phyloP scores from a whole-genome alignment of 108 stramenopile species.

The Conticribra guillardii region DNA sequence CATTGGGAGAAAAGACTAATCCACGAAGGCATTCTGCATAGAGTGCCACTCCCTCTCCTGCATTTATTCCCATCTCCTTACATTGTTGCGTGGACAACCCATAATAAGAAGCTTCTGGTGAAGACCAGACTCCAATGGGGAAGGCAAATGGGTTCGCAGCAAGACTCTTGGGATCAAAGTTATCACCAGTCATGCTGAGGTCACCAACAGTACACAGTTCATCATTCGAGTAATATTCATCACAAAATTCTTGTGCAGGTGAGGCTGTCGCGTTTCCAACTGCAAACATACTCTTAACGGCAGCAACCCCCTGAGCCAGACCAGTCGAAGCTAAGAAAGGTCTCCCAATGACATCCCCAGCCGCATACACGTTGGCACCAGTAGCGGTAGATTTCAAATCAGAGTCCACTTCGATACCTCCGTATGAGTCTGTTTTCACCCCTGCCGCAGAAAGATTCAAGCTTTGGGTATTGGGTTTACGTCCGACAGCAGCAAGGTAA shows the following conservation, averaged over 20 bases:
- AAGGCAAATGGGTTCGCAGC: constrained; percentile 88
- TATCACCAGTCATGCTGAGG: constrained; percentile 48
- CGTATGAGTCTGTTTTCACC: constrained; percentile 70
- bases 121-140: constrained; percentile 81
- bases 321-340: constrained; percentile 86
- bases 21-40: constrained; percentile 85
- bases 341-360: constrained; percentile 82
- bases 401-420: constrained; percentile 70
- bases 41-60: constrained; percentile 77
- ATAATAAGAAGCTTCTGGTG: constrained; percentile 81
- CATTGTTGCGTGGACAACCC: constrained; percentile 72
- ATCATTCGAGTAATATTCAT: constrained; percentile 18
- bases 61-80: constrained; percentile 68
- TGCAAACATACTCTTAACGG: constrained; percentile 64
- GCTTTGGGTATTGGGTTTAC: constrained; percentile 75
- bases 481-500: constrained; percentile 82
- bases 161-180: constrained; percentile 75
- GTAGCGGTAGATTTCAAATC: constrained; percentile 55
- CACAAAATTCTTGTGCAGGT: constrained; percentile 8
- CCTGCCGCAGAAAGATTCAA: constrained; percentile 72
- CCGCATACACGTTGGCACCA: constrained; percentile 74
- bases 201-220: constrained; percentile 43
- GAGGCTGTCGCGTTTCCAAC: neutral
- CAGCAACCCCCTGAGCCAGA: constrained; percentile 74
- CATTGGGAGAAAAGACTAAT: constrained; percentile 81